Percentiles rank a stretch among this genome's conserved stretches.
phyloP scores from a whole-genome alignment of 139 green algal species.

The Ettlia oleoabundans region DNA sequence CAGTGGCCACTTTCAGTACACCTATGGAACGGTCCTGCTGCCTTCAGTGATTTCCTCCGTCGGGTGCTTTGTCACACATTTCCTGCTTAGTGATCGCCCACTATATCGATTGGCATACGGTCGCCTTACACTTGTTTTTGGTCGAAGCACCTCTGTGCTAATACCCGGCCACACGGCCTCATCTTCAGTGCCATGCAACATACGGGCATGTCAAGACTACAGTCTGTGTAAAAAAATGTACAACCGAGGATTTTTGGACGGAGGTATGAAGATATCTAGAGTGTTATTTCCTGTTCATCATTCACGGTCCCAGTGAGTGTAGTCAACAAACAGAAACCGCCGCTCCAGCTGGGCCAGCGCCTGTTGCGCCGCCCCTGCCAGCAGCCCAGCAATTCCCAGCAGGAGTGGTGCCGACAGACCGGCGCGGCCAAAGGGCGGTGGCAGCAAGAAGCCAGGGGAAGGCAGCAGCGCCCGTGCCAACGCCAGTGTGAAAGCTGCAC shows the following conservation, averaged over 20 bases:
- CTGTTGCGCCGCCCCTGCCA: background rate
- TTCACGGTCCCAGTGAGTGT: background rate
- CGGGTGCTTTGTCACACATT: too few relatives aligned
- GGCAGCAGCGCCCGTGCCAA: background rate
- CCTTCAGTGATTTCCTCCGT: too few relatives aligned
- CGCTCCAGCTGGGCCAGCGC: slow-evolving; percentile 13
- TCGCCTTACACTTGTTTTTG: too few relatives aligned
- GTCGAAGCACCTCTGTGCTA: too few relatives aligned
- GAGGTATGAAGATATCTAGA: too few relatives aligned
- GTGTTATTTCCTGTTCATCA: background rate
- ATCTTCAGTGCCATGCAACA: background rate
- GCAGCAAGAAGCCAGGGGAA: background rate
- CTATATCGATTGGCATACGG: too few relatives aligned
- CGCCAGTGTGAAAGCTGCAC: background rate
- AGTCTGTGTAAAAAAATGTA: background rate
- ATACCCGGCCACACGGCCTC: too few relatives aligned
- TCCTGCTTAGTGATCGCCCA: too few relatives aligned
- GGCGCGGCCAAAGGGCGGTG: background rate
- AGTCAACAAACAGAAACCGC: slow-evolving; percentile 19
- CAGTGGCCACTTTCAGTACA: too few relatives aligned
- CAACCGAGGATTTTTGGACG: too few relatives aligned
- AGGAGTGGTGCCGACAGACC: background rate
- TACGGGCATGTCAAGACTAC: background rate
- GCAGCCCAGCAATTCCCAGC: background rate
- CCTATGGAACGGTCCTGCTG: too few relatives aligned